A percentile compares a stretch with the other conserved stretches of the same genome.
Conservation (phyloP, 2,329 filamentous ascomycete genomes). For the Cytospora schulzeri region DNA sequence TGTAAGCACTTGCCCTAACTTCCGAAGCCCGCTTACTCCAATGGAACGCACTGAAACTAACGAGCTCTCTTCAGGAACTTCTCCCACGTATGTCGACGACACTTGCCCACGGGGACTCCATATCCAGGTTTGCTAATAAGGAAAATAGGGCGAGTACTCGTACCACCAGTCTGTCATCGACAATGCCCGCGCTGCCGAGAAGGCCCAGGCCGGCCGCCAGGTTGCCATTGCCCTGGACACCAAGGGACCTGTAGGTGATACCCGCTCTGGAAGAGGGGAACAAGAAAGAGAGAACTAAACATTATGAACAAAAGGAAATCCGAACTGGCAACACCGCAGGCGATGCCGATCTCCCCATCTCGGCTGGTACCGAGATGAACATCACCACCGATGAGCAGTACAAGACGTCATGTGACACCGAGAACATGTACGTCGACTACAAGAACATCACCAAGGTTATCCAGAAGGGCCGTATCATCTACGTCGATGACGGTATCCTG, state of each 20-base stretch:
- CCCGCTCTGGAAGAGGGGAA: not conserved
- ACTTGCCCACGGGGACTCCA: not conserved
- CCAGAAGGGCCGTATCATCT: slow-evolving; percentile 85
- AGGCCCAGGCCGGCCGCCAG: slow-evolving; percentile 75
- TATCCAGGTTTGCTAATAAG: slow-evolving; percentile 38
- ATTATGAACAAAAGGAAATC: slow-evolving; percentile 25
- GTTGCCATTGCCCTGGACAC: slow-evolving; percentile 90
- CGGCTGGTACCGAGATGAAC: slow-evolving; percentile 82
- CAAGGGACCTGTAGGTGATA: slow-evolving; percentile 53
- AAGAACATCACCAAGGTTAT: slow-evolving; percentile 99
- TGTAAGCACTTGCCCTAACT: slow-evolving; percentile 64
- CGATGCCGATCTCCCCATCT: slow-evolving; percentile 78
- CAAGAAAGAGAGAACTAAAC: slow-evolving; percentile 2
- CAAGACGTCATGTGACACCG: slow-evolving; percentile 77
- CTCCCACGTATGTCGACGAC: slow-evolving; percentile 27
- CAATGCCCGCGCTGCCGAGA: slow-evolving; percentile 87
- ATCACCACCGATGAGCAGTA: slow-evolving; percentile 97
- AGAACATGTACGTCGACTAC: slow-evolving; percentile 99
- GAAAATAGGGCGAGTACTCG: slow-evolving; percentile 68
- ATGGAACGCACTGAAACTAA: slow-evolving; percentile 6
- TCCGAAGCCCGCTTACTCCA: not conserved
- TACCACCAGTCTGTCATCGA: slow-evolving; percentile 99
- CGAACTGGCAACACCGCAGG: slow-evolving; percentile 63
- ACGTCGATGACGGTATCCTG: slow-evolving; percentile 96
- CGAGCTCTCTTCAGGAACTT: slow-evolving; percentile 23